Evolutionary conservation across 805 yeast genomes (phyloP).

Genomic region (Cyberlindnera sargentensis): DNA sequence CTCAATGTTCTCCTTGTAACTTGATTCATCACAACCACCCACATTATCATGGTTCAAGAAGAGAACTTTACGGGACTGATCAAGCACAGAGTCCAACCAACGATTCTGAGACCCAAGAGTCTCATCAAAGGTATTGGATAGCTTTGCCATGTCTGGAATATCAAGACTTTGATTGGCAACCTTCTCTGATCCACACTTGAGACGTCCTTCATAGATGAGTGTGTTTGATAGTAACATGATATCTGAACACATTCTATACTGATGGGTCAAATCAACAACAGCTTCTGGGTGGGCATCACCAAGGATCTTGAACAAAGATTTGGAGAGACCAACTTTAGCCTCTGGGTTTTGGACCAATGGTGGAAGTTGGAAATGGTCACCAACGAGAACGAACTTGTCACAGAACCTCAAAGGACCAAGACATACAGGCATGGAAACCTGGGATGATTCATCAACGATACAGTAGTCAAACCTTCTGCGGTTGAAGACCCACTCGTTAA

Average conservation of each 20-base stretch:
- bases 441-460: constrained; percentile 95
- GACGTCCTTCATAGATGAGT: constrained; percentile 65
- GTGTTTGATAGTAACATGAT: constrained; percentile 78
- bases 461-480: constrained; percentile 76
- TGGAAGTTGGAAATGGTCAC: constrained; percentile 91
- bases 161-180: constrained; percentile 55
- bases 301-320: constrained; percentile 68
- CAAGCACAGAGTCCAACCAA: constrained; percentile 57
- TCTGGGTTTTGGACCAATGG: constrained; percentile 70
- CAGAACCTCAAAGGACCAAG: constrained; percentile 80
- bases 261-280: constrained; percentile 71
- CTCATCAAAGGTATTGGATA: constrained; percentile 2
- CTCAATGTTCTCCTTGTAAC: constrained; percentile 58
- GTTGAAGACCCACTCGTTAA: constrained; percentile 54
- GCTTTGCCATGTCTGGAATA: constrained; percentile 34
- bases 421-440: constrained; percentile 85
- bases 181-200: constrained; percentile 63
- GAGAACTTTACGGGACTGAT: constrained; percentile 53
- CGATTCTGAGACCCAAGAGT: constrained; percentile 4
- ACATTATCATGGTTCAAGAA: constrained; percentile 75
- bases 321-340: constrained; percentile 57
- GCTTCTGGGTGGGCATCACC: constrained; percentile 68
- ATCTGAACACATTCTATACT: constrained; percentile 89
- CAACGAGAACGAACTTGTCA: constrained; percentile 83
- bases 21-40: constrained; percentile 45